These are phyloP conservation scores for Magnusiomyces ingens DNA, from an alignment of 1,139 yeast species.

Conservation along the genomic window DNA sequence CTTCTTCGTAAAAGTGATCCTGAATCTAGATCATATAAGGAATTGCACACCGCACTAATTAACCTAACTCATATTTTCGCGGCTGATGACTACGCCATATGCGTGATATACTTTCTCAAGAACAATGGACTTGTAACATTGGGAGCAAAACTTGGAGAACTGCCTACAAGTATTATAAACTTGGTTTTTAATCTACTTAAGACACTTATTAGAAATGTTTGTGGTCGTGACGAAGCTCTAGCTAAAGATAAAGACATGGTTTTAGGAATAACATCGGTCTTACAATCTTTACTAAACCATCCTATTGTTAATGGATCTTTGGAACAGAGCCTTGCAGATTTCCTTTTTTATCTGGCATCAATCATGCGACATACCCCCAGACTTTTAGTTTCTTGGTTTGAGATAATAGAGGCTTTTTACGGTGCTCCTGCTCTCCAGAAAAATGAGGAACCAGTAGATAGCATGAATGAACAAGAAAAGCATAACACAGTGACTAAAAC, in stretches of 20 bases:
- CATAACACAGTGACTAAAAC: not conserved
- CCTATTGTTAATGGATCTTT: constrained; percentile 14
- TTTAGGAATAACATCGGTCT: constrained; percentile 18
- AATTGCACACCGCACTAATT: constrained; percentile 2
- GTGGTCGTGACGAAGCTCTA: constrained; percentile 15
- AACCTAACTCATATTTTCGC: constrained; percentile 11
- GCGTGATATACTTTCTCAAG: constrained; percentile 20
- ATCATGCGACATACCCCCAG: constrained; percentile 19
- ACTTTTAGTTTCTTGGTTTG: constrained; percentile 20
- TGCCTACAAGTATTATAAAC: constrained; percentile 15
- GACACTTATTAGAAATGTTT: constrained; percentile 16
- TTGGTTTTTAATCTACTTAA: constrained; percentile 19
- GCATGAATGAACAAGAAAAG: not conserved
- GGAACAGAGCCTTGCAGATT: constrained; percentile 19
- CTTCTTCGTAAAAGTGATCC: not conserved
- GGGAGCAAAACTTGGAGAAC: constrained; percentile 16
- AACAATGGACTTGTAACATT: constrained; percentile 17
- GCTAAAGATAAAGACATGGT: constrained; percentile 17
- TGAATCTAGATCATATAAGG: not conserved
- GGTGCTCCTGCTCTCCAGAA: constrained; percentile 13
- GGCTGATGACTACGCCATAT: constrained; percentile 12
- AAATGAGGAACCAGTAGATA: not conserved
- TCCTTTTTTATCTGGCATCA: constrained; percentile 21
- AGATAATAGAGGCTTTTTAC: constrained; percentile 12
- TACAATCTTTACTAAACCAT: constrained; percentile 17